phyloP scores from a whole-genome alignment of 179 eudicot species.

The Corrigiola litoralis region DNA sequence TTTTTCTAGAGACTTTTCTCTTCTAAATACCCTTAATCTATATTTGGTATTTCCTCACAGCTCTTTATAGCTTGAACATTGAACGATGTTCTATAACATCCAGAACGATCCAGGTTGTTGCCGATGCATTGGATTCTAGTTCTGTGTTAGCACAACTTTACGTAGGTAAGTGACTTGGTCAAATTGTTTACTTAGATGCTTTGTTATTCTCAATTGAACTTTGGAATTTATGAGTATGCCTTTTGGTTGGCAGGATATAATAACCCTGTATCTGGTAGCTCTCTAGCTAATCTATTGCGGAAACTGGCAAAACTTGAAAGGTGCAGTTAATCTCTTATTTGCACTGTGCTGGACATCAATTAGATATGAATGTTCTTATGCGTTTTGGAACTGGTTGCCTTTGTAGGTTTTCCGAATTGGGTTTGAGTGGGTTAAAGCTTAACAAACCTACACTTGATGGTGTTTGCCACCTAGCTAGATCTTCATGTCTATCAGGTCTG shows the following conservation, averaged over 20 bases:
- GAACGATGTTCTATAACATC: conserved; percentile 87
- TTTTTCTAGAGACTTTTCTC: not conserved
- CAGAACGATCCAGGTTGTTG: conserved; percentile 75
- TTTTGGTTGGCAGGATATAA: conserved; percentile 64
- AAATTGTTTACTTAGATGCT: not conserved
- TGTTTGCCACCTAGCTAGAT: conserved; percentile 60
- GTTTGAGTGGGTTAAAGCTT: conserved; percentile 71
- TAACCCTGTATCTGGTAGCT: conserved; percentile 60
- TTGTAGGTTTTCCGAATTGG: conserved; percentile 74
- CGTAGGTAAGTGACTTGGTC: conserved; percentile 47
- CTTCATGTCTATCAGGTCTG: conserved; percentile 60
- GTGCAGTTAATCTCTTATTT: conserved; percentile 32
- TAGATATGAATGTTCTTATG: not conserved
- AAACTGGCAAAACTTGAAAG: conserved; percentile 68
- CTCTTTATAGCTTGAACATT: conserved; percentile 78
- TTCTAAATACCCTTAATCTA: not conserved
- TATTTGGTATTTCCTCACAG: conserved; percentile 31
- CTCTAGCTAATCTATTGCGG: conserved; percentile 50
- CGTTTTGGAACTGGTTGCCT: not conserved
- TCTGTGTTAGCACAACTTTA: conserved; percentile 65
- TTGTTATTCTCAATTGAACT: conserved; percentile 2
- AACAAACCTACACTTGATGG: conserved; percentile 59
- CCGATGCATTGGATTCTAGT: conserved; percentile 60
- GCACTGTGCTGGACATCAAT: too few relatives aligned
- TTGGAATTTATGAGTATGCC: not conserved